Conservation (phyloP, 352 stramenopile genomes). For the Globisporangium rhizosaccharum region DNA sequence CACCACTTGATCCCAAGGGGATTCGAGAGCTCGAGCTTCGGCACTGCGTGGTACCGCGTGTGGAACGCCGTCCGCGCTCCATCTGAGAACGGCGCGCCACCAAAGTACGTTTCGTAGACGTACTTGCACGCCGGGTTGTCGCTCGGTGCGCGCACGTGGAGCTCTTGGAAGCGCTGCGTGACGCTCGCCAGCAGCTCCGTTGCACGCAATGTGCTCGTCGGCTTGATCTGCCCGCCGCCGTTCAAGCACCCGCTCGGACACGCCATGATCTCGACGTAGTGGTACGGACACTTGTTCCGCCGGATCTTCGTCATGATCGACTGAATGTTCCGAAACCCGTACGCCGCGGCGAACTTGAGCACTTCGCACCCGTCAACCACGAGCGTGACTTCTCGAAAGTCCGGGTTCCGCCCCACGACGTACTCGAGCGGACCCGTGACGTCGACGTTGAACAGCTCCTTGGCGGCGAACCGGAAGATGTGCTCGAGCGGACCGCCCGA, state of each 20-base stretch:
- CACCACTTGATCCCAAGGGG: constrained; percentile 87
- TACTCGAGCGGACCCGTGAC: constrained; percentile 82
- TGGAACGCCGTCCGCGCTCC: constrained; percentile 56
- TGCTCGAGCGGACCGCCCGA: constrained; percentile 91
- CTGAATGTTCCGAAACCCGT: constrained; percentile 98
- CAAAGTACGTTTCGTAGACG: constrained; percentile 82
- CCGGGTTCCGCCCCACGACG: constrained; percentile 81
- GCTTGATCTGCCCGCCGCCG: constrained; percentile 92
- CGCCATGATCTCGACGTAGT: constrained; percentile 99
- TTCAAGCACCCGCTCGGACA: constrained; percentile 97
- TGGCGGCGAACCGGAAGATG: constrained; percentile 88
- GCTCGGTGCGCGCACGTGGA: constrained; percentile 43
- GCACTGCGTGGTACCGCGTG: constrained; percentile 79
- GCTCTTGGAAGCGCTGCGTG: constrained; percentile 57
- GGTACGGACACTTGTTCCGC: constrained; percentile 86
- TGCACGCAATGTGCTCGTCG: constrained; percentile 46
- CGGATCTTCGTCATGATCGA: constrained; percentile 91
- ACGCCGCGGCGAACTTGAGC: constrained; percentile 92
- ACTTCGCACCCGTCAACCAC: constrained; percentile 71
- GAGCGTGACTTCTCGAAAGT: constrained; percentile 83
- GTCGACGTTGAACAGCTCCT: constrained; percentile 87
- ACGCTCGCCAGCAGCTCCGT: constrained; percentile 62
- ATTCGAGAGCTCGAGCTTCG: constrained; percentile 82
- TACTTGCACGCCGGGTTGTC: constrained; percentile 76
- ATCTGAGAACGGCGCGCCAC: constrained; percentile 63